A percentile compares a stretch with the other conserved stretches of the same genome.
Conservation (phyloP, 495 filamentous ascomycete genomes). For the Immersiella caudata region DNA sequence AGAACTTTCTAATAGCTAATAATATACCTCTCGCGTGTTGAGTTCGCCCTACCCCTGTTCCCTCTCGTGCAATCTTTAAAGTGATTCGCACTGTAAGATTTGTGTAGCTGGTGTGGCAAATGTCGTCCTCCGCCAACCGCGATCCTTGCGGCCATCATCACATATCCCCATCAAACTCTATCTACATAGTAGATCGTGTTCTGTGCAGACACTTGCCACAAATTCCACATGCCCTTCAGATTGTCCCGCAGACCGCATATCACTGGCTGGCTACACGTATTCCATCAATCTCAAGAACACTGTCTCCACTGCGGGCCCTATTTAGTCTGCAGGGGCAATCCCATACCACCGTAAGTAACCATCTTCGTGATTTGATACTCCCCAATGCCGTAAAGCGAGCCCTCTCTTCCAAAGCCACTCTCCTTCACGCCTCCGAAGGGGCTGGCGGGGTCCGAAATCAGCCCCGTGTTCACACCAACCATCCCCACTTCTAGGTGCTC, state of each 20-base stretch:
- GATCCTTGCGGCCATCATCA: too few species aligned
- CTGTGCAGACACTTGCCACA: too few species aligned
- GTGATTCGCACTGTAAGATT: neutral
- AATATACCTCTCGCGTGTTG: constrained; percentile 40
- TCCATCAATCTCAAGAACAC: too few species aligned
- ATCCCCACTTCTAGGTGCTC: constrained; percentile 88
- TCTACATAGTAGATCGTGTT: neutral
- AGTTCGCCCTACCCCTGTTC: constrained; percentile 28
- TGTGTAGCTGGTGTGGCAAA: neutral
- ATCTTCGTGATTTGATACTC: constrained; percentile 89
- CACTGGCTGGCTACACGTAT: too few species aligned
- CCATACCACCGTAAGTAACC: constrained; percentile 81
- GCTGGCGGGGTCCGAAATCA: constrained; percentile 79
- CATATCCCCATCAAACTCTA: neutral
- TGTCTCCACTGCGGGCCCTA: neutral
- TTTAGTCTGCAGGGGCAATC: constrained; percentile 48
- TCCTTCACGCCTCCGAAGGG: constrained; percentile 95
- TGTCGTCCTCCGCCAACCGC: too few species aligned
- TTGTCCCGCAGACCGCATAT: too few species aligned
- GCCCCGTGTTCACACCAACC: constrained; percentile 83
- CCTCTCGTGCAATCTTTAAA: neutral
- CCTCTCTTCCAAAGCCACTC: constrained; percentile 90
- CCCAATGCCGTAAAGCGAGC: constrained; percentile 85
- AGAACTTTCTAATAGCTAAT: constrained; percentile 39
- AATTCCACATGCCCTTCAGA: neutral